phyloP scores from a whole-genome alignment of 208 protist species.

The Angomonas deanei region DNA sequence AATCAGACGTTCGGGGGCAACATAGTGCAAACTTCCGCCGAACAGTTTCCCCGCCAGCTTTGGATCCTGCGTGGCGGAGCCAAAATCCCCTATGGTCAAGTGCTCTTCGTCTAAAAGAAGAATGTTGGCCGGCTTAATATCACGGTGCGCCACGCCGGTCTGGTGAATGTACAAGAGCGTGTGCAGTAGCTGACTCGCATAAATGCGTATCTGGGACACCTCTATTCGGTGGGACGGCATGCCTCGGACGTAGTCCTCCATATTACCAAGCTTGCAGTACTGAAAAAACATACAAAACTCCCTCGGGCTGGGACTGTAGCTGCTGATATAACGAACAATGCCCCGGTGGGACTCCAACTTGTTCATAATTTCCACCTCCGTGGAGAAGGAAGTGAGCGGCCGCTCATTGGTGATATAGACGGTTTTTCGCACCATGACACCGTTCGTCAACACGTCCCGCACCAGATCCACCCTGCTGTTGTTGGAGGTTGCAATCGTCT shows the following conservation, averaged over 20 bases:
- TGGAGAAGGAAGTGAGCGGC: conserved; percentile 1
- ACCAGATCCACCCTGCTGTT: conserved; percentile 24
- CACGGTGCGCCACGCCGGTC: conserved; percentile 75
- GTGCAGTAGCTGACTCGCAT: conserved; percentile 28
- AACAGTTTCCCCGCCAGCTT: conserved; percentile 14
- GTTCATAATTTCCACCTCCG: conserved; percentile 47
- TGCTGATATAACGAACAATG: conserved; percentile 41
- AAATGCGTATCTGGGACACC: conserved; percentile 11
- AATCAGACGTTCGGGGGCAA: conserved; percentile 66
- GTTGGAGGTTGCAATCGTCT: conserved; percentile 9
- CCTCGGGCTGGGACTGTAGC: conserved; percentile 11
- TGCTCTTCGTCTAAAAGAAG: conserved; percentile 60
- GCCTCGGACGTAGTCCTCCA: conserved; percentile 10
- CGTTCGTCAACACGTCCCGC: conserved; percentile 23
- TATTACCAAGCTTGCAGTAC: conserved; percentile 37
- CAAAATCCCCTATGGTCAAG: conserved; percentile 67
- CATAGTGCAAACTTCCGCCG: conserved; percentile 49
- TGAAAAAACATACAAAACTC: conserved; percentile 50
- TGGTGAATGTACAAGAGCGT: conserved; percentile 49
- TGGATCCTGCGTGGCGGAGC: conserved; percentile 28
- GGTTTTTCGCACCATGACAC: conserved; percentile 29
- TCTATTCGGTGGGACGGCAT: conserved; percentile 6
- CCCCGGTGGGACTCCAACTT: conserved; percentile 21
- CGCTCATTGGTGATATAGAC: conserved; percentile 15
- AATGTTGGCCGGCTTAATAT: conserved; percentile 93